These are phyloP conservation scores for Xylaria nigripes DNA, from an alignment of 495 filamentous ascomycete species.

Conservation along the genomic window DNA sequence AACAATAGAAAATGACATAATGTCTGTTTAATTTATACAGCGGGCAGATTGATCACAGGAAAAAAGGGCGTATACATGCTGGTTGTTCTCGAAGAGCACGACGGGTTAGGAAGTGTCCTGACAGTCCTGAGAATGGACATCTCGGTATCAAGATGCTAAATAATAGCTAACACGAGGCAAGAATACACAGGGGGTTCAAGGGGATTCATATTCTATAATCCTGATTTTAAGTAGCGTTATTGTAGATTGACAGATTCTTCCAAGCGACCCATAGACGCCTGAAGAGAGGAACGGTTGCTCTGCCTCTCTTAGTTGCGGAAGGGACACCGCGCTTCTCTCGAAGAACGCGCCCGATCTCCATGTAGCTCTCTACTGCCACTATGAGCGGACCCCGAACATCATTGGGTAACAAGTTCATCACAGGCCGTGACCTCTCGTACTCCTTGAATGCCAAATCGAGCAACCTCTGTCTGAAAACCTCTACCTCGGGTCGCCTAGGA, in stretches of 20 bases:
- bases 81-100: no score
- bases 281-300: constrained; percentile 49
- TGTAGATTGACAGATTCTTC: constrained; percentile 32
- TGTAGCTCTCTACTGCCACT: constrained; percentile 63
- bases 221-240: not conserved
- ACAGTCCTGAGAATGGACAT: no score
- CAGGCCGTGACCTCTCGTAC: constrained; percentile 40
- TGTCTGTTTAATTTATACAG: not conserved
- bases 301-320: constrained; percentile 42
- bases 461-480: constrained; percentile 41
- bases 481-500: constrained; percentile 33
- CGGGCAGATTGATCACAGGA: not conserved
- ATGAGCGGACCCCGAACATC: constrained; percentile 51
- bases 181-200: no score
- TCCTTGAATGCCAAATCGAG: constrained; percentile 48
- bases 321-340: constrained; percentile 25
- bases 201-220: no score
- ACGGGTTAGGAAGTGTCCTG: no score
- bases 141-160: no score
- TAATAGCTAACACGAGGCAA: no score
- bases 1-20: not conserved
- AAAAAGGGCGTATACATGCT: not conserved
- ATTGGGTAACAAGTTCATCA: constrained; percentile 49
- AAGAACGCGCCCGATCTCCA: constrained; percentile 60
- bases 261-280: constrained; percentile 49